Evolutionary conservation across 345 rosid species (phyloP), one percentile per base, ranked within the genome.

Genomic region (Viola odorata): DNA sequence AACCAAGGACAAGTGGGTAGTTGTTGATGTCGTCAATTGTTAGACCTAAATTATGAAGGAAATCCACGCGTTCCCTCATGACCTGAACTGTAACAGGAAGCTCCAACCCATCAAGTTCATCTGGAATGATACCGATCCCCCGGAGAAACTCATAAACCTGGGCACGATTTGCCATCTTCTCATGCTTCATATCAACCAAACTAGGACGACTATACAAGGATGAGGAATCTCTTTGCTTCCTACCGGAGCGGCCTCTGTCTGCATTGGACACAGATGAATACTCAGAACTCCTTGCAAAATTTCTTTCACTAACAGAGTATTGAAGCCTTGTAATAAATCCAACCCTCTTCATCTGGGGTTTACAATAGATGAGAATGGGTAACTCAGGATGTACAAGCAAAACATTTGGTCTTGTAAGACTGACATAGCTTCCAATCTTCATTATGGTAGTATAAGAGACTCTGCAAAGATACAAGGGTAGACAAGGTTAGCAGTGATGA

Each of bases 1-100:
- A 91, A 39, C 96, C 98, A 40, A 91, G 98, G 67, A 88, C 86
- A 59, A 91, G 88, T 7, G 98, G 96, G 67, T 91, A 91, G 70
- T 82, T 86, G 63, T 88, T 86, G 44, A 91, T 81, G 69, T 91
- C 95, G 61, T 86, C 95, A 32, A 91, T 70, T 6, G 87, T 83
- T 45, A 91, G 85, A 50, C 98, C 96, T 41, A 91, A 45, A 14
- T 71, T 80, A 51, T 78, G 95, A 60, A 91, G 96, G 63, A 88
- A 91, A 65, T 86, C 94, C 7, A 91, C 82, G 15, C 98, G 88
- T 67, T 91, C 98, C 64, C 66, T 79, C 82, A 88, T 88, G 12
- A 88, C 89, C 59, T 88, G 91, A 51, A 68, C 79, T 7, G 96
- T 88, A 44, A 88, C 96, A 16, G 96, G 98, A 60, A 91, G 96